phyloP scores from a whole-genome alignment of 306 rosid genomes.

The Fragaria ananassa region DNA sequence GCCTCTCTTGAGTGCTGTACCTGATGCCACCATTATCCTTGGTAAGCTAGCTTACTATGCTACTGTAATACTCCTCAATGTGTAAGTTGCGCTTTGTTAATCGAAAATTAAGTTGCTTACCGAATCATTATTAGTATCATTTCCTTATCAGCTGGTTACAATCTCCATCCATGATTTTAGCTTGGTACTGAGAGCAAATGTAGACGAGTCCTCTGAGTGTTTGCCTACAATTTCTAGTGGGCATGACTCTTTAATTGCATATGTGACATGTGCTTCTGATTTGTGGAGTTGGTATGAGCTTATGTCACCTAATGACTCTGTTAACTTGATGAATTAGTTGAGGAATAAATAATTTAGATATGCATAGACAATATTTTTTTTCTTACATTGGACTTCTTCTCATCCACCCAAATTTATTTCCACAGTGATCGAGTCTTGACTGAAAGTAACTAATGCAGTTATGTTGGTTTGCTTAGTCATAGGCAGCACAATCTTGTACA shows the following conservation, averaged over 20 bases:
- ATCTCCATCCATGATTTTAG: not conserved
- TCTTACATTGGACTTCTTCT: not conserved
- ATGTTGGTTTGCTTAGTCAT: not conserved
- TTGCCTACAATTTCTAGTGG: not conserved
- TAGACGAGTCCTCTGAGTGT: not conserved
- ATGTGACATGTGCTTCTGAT: not conserved
- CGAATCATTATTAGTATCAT: not conserved
- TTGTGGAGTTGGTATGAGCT: conserved; percentile 7
- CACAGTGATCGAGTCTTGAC: not conserved
- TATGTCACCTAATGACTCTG: not conserved
- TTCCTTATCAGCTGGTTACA: not conserved
- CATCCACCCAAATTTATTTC: not conserved
- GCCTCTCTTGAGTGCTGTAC: conserved; percentile 44
- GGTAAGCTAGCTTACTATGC: conserved; percentile 26
- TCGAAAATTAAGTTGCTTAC: not conserved
- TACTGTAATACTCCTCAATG: not conserved
- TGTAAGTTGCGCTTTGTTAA: not conserved
- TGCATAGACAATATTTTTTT: not conserved
- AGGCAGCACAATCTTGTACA: not conserved
- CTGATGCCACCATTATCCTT: conserved; percentile 47
- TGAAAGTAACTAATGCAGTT: not conserved
- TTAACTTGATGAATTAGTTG: not conserved
- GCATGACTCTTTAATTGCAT: not conserved
- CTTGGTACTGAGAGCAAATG: not conserved
- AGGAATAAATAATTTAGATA: not conserved